Evolutionary conservation across 495 filamentous ascomycete species (phyloP).

Genomic region (Talaromyces proteolyticus): DNA sequence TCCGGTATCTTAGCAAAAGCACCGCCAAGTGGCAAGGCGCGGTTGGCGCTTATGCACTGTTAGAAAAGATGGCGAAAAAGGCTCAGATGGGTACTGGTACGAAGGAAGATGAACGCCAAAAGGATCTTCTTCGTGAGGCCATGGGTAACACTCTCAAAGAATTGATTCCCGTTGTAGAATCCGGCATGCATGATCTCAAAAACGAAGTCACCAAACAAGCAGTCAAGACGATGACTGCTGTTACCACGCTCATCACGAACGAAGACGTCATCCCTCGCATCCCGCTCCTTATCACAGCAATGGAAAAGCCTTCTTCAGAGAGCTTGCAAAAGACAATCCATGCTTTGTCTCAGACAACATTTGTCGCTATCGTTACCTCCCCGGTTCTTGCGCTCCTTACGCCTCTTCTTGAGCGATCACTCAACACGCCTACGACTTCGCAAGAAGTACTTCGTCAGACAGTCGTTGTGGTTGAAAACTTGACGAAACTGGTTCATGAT

Average conservation of each 20-base stretch:
- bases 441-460: conserved; percentile 96
- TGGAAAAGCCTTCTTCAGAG: conserved; percentile 89
- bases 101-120: conserved; percentile 73
- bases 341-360: conserved; percentile 95
- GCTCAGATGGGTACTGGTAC: conserved; percentile 76
- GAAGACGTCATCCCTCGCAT: conserved; percentile 94
- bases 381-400: conserved; percentile 96
- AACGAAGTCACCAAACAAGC: conserved; percentile 84
- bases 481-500: conserved; percentile 98
- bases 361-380: conserved; percentile 95
- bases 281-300: conserved; percentile 87
- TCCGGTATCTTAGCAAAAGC: conserved; percentile 67
- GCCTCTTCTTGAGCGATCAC: conserved; percentile 85
- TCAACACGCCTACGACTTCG: conserved; percentile 82
- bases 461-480: conserved; percentile 95
- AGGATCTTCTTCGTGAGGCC: conserved; percentile 80
- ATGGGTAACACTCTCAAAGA: conserved; percentile 90
- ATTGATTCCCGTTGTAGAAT: conserved; percentile 87
- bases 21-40: conserved; percentile 95
- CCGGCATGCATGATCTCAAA: conserved; percentile 95
- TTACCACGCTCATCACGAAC: conserved; percentile 90
- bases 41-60: conserved; percentile 72
- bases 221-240: conserved; percentile 79
- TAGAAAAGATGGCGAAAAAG: conserved; percentile 90
- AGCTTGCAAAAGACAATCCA: conserved; percentile 92